Percentiles rank a stretch among this genome's conserved stretches.
phyloP scores from a whole-genome alignment of 2,329 filamentous ascomycete genomes.

The Berkeleyomyces rouxiae region DNA sequence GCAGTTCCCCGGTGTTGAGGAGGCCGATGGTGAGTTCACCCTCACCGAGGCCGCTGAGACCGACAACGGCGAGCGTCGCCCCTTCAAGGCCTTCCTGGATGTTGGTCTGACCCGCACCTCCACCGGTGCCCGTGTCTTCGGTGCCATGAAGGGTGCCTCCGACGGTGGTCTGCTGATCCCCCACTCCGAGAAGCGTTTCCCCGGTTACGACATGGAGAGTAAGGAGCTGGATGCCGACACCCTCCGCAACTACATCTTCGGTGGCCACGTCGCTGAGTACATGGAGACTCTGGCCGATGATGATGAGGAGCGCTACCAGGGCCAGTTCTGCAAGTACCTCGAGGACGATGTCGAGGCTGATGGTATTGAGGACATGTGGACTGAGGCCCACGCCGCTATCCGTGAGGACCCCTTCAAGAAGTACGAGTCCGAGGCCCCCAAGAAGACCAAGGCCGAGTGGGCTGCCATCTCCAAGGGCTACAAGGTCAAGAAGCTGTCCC shows the following conservation, averaged over 20 bases:
- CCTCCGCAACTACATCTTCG: conserved; percentile 98
- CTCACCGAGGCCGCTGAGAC: conserved; percentile 89
- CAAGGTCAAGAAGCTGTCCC: conserved; percentile 59
- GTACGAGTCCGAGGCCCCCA: conserved; percentile 52
- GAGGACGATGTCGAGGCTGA: conserved; percentile 95
- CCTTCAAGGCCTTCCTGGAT: conserved; percentile 98
- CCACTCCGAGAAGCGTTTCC: conserved; percentile 99
- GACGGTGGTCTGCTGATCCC: conserved; percentile 94
- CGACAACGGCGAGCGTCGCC: conserved; percentile 82
- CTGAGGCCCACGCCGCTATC: conserved; percentile 89
- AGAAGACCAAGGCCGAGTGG: conserved; percentile 97
- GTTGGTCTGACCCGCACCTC: conserved; percentile 95
- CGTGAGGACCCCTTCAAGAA: conserved; percentile 98
- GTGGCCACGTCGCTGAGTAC: conserved; percentile 97
- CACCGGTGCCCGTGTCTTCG: conserved; percentile 96
- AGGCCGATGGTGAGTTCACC: conserved; percentile 88
- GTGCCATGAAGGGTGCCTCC: conserved; percentile 98
- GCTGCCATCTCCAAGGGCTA: conserved; percentile 91
- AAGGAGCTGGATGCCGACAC: conserved; percentile 97
- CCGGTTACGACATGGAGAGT: conserved; percentile 88
- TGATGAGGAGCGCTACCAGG: conserved; percentile 98
- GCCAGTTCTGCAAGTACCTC: conserved; percentile 95
- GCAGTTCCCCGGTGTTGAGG: conserved; percentile 88
- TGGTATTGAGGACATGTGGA: conserved; percentile 90
- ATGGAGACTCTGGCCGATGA: conserved; percentile 99